phyloP scores from a whole-genome alignment of 495 filamentous ascomycete species.

The Cercophora scortea region DNA sequence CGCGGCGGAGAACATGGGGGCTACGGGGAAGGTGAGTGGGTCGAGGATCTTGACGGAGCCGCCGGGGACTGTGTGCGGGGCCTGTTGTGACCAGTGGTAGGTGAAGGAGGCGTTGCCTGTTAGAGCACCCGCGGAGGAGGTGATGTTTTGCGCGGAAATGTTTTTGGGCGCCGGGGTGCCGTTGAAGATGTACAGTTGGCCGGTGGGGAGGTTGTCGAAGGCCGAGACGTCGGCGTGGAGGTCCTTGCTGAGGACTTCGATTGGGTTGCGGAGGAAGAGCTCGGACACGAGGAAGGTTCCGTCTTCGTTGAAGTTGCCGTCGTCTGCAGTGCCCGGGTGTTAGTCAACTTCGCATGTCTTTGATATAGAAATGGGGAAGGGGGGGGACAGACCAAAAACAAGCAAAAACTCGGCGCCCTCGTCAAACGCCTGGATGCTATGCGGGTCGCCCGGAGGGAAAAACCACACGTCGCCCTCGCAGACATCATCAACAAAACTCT shows the following conservation, averaged over 20 bases:
- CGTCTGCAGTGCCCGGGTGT: conserved; percentile 28
- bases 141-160: conserved; percentile 54
- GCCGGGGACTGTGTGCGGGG: conserved; percentile 49
- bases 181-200: conserved; percentile 63
- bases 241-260: conserved; percentile 57
- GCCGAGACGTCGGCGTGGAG: conserved; percentile 45
- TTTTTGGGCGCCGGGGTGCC: conserved; percentile 53
- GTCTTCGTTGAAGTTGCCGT: conserved; percentile 61
- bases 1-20: conserved; percentile 51
- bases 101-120: conserved; percentile 48
- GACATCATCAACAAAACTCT: conserved; percentile 60
- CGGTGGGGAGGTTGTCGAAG: conserved; percentile 51
- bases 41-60: conserved; percentile 64
- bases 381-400: conserved; percentile 41
- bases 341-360: no score
- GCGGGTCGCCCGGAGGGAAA: conserved; percentile 58
- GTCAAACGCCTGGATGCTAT: conserved; percentile 58
- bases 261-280: conserved; percentile 53
- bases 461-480: conserved; percentile 64
- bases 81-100: conserved; percentile 60
- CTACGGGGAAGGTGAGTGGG: conserved; percentile 53
- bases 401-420: conserved; percentile 62
- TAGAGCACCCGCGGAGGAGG: conserved; percentile 49
- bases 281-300: conserved; percentile 62
- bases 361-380: no score